Conservation (phyloP, 164 flowering plant species). For the Stephania yunnanensis region DNA sequence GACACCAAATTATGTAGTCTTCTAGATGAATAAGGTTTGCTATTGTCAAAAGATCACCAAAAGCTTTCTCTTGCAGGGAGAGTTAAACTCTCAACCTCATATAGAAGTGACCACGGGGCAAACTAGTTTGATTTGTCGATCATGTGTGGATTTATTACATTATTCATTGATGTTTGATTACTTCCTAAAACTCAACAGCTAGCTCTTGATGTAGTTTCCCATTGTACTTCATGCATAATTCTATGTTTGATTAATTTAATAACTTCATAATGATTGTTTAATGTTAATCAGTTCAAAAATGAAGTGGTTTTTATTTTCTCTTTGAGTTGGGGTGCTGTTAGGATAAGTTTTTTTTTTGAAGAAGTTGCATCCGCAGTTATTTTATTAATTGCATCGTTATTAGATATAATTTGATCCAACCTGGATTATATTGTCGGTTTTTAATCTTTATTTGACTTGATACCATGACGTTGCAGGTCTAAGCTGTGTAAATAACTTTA, state of each 20-base stretch:
- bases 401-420: background rate
- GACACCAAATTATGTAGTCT: constrained; percentile 82
- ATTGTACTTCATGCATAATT: background rate
- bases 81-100: too few species aligned
- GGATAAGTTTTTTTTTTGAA: too few species aligned
- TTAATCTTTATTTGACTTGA: background rate
- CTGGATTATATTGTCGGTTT: background rate
- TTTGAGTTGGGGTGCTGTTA: background rate
- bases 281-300: too few species aligned
- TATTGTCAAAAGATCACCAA: background rate
- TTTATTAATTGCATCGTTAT: background rate
- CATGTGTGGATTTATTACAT: too few species aligned
- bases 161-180: too few species aligned
- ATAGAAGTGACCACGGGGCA: too few species aligned
- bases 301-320: background rate
- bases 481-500: background rate
- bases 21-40: constrained; percentile 70
- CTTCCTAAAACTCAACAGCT: too few species aligned
- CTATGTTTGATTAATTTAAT: too few species aligned
- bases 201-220: background rate
- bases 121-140: too few species aligned
- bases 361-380: background rate
- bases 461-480: background rate
- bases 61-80: background rate
- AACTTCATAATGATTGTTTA: background rate